A percentile compares a stretch with the other conserved stretches of the same genome.
These are phyloP conservation scores for Styphnolobium japonicum DNA, from an alignment of 306 rosid genomes.

Conservation along the genomic window DNA sequence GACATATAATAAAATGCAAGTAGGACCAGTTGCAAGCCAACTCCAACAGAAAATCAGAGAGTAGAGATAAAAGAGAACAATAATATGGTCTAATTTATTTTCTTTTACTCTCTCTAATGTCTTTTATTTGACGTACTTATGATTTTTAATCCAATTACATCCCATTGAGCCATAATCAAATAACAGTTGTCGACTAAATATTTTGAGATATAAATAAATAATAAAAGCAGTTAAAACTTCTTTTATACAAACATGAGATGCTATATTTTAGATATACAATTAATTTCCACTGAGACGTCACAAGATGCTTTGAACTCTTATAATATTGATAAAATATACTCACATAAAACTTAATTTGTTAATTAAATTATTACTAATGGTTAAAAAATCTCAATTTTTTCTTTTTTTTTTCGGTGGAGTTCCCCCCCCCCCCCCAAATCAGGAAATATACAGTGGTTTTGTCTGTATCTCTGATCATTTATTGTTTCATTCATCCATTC, in stretches of 20 bases:
- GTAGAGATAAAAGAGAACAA: background rate
- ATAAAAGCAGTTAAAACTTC: too few relatives aligned
- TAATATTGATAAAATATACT: too few relatives aligned
- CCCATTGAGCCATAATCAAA: background rate
- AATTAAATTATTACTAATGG: too few relatives aligned
- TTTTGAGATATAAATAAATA: background rate
- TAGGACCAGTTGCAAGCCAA: background rate
- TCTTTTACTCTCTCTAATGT: background rate
- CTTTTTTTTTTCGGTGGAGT: too few relatives aligned
- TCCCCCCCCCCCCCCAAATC: too few relatives aligned
- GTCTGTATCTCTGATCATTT: background rate
- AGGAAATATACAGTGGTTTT: background rate
- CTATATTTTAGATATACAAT: too few relatives aligned
- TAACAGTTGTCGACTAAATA: background rate
- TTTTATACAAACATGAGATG: too few relatives aligned
- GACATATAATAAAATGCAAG: constrained; percentile 10
- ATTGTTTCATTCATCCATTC: constrained; percentile 1
- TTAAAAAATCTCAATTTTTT: too few relatives aligned
- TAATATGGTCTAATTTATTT: background rate
- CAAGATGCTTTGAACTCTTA: too few relatives aligned
- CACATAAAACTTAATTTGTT: too few relatives aligned
- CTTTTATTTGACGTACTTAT: background rate
- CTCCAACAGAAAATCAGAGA: constrained; percentile 2
- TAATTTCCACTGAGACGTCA: too few relatives aligned
- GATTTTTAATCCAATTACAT: background rate